Evolutionary conservation across 2,329 filamentous ascomycete species (phyloP).

Genomic region (Cladosporium sp.): DNA sequence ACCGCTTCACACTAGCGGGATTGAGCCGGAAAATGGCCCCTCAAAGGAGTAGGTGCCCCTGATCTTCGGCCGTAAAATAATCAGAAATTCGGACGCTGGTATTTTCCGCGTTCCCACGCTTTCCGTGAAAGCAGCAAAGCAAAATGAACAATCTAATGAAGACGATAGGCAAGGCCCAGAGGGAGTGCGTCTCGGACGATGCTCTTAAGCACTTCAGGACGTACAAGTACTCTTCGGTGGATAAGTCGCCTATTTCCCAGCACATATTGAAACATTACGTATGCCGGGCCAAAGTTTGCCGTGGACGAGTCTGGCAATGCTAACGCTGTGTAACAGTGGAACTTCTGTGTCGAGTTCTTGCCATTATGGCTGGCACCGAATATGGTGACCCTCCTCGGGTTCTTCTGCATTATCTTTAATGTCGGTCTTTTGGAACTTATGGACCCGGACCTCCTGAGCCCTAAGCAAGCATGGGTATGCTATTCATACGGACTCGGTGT

Average conservation of each 20-base stretch:
- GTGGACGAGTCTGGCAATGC: not conserved
- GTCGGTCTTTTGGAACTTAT: conserved; percentile 69
- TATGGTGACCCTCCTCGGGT: conserved; percentile 92
- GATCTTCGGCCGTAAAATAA: conserved; percentile 7
- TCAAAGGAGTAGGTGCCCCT: conserved; percentile 11
- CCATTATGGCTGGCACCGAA: conserved; percentile 97
- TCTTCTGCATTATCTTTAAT: conserved; percentile 88
- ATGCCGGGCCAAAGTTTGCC: conserved; percentile 39
- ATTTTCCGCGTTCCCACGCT: conserved; percentile 3
- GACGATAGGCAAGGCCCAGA: conserved; percentile 11
- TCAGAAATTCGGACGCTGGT: conserved; percentile 6
- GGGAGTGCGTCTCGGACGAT: conserved; percentile 73
- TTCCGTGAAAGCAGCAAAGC: not conserved
- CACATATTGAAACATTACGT: conserved; percentile 96
- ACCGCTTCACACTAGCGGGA: conserved; percentile 8
- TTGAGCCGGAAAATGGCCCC: conserved; percentile 8
- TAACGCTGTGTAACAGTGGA: conserved; percentile 64
- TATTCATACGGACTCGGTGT: conserved; percentile 92
- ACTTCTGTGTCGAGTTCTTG: conserved; percentile 84
- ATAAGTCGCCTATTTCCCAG: conserved; percentile 88
- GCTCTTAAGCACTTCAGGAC: conserved; percentile 84
- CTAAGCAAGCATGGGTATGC: conserved; percentile 78
- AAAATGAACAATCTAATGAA: conserved; percentile 4
- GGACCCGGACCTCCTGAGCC: conserved; percentile 82
- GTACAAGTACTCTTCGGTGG: conserved; percentile 97